These are phyloP conservation scores for Physcomitrellopsis africana DNA, from an alignment of 225 moss, liverwort and hornwort species.

Conservation along the genomic window DNA sequence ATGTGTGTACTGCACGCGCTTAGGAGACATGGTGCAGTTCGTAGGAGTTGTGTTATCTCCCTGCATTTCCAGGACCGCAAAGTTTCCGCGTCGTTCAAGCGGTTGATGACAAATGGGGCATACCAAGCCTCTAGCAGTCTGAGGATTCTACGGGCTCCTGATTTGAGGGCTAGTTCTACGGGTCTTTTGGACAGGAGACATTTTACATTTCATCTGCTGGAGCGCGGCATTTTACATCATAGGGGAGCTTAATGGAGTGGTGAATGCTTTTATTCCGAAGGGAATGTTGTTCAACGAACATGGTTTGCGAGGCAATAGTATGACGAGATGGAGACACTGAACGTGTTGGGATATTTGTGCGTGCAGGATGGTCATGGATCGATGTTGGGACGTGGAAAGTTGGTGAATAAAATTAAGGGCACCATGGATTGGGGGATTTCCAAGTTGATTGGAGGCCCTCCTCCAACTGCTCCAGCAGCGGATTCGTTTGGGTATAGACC, in stretches of 20 bases:
- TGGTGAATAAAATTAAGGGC: conserved; percentile 60
- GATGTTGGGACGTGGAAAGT: conserved; percentile 80
- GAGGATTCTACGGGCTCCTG: neutral
- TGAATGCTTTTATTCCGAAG: neutral
- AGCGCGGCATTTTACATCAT: conserved; percentile 6
- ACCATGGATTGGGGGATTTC: conserved; percentile 82
- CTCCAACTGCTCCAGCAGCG: conserved; percentile 57
- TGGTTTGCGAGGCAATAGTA: neutral
- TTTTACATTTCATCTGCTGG: conserved; percentile 7
- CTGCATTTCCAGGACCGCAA: neutral
- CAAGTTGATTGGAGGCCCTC: conserved; percentile 84
- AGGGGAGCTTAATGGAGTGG: conserved; percentile 7
- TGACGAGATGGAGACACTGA: conserved; percentile 1
- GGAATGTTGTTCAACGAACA: neutral
- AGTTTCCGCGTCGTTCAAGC: neutral
- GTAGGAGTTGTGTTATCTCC: neutral
- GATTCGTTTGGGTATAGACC: conserved; percentile 47
- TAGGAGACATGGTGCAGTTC: neutral
- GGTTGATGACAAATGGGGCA: neutral
- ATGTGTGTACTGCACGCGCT: conserved; percentile 6
- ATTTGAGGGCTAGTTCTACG: neutral
- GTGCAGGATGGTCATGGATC: conserved; percentile 79
- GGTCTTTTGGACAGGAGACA: neutral
- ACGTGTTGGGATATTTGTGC: conserved; percentile 16
- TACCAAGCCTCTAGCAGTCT: conserved; percentile 2